Evolutionary conservation across 768 basidiomycete species (phyloP).

Genomic region (Termitomyces sp.): DNA sequence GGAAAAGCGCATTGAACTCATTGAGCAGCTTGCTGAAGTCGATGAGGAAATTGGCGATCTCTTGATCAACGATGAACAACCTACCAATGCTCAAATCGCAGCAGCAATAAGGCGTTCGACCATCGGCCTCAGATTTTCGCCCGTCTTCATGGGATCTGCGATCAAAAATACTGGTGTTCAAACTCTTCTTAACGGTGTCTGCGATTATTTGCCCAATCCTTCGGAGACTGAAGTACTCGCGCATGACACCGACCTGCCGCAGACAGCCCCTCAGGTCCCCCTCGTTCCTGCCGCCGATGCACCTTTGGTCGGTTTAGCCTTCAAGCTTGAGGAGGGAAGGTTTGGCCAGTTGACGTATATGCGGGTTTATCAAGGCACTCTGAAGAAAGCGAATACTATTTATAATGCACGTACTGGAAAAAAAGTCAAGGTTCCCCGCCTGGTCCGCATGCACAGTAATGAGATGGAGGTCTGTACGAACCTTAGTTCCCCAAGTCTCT

Average conservation of each 20-base stretch:
- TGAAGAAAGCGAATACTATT: conserved; percentile 82
- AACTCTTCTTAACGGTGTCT: conserved; percentile 90
- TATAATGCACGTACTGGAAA: conserved; percentile 94
- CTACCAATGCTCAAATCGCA: conserved; percentile 68
- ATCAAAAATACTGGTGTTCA: conserved; percentile 98
- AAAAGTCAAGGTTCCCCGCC: conserved; percentile 92
- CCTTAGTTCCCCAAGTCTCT: background rate
- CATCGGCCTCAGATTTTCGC: conserved; percentile 83
- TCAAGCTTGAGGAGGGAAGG: conserved; percentile 97
- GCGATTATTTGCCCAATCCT: conserved; percentile 91
- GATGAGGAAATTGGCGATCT: conserved; percentile 94
- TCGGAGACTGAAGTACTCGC: conserved; percentile 75
- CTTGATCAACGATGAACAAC: conserved; percentile 78
- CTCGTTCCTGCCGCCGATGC: conserved; percentile 81
- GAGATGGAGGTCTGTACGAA: conserved; percentile 85
- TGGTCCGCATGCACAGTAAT: conserved; percentile 97
- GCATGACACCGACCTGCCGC: conserved; percentile 71
- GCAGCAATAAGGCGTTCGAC: conserved; percentile 89
- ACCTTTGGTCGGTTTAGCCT: conserved; percentile 90
- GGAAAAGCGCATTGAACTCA: conserved; percentile 83
- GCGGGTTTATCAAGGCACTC: conserved; percentile 92
- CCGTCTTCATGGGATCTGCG: conserved; percentile 95
- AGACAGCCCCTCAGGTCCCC: conserved; percentile 61
- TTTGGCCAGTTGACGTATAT: conserved; percentile 99
- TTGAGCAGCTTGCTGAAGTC: conserved; percentile 94